phyloP scores from a whole-genome alignment of 176 grass and related monocot genomes.

The Phyllostachys edulis region DNA sequence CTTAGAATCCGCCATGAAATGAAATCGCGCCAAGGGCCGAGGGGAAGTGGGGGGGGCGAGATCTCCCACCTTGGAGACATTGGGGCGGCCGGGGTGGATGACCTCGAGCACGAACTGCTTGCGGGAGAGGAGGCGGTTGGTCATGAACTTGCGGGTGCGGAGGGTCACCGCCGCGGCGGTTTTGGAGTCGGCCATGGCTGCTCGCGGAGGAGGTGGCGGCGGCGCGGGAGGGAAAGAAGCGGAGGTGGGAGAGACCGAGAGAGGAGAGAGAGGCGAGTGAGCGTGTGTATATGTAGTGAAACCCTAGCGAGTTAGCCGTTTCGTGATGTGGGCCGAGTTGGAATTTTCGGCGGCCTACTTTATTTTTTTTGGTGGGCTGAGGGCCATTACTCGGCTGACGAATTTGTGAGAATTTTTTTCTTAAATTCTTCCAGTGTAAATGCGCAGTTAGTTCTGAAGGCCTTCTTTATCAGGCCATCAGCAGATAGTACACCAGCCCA shows the following conservation, averaged over 20 bases:
- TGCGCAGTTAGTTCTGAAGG: no score
- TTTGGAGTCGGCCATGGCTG: slow-evolving; percentile 74
- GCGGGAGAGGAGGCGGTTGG: slow-evolving; percentile 85
- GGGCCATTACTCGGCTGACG: background rate
- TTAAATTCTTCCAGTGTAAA: no score
- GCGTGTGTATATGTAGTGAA: slow-evolving; percentile 24
- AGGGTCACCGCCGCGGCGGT: slow-evolving; percentile 56
- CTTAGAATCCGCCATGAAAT: background rate
- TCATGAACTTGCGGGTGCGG: slow-evolving; percentile 97
- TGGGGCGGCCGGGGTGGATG: slow-evolving; percentile 83
- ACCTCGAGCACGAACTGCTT: slow-evolving; percentile 98
- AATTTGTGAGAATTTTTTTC: background rate
- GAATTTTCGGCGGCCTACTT: background rate
- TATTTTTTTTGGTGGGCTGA: background rate
- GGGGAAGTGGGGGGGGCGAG: background rate
- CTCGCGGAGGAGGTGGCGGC: background rate
- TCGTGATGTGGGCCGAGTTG: background rate
- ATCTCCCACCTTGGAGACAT: slow-evolving; percentile 83
- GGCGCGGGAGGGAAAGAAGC: background rate
- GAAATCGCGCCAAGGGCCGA: background rate
- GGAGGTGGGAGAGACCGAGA: background rate
- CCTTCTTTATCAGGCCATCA: no score
- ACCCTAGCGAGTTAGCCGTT: slow-evolving; percentile 26
- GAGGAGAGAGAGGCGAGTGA: background rate
- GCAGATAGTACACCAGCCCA: no score